phyloP scores from a whole-genome alignment of 306 rosid genomes.

The Pachyrhizus erosus region DNA sequence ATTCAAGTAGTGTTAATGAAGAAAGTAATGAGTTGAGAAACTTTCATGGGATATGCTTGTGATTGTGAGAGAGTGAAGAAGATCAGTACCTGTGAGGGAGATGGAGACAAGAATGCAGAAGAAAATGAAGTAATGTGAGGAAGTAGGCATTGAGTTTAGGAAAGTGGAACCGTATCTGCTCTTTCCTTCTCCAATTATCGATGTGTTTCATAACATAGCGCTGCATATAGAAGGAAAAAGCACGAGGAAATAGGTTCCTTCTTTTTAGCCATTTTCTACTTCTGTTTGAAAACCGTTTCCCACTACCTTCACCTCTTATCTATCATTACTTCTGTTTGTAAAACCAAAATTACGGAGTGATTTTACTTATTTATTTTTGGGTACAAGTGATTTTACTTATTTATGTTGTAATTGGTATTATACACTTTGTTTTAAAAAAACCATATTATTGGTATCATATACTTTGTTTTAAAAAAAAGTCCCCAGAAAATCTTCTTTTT shows the following conservation, averaged over 20 bases:
- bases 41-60: background rate
- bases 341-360: background rate
- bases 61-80: background rate
- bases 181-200: background rate
- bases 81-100: conserved; percentile 45
- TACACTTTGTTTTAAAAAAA: background rate
- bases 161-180: conserved; percentile 20
- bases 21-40: background rate
- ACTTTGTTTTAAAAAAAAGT: too few relatives aligned
- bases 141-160: conserved; percentile 51
- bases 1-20: background rate
- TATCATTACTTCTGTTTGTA: background rate
- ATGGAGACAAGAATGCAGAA: conserved; percentile 47
- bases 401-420: background rate
- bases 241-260: conserved; percentile 32
- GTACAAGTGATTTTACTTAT: too few relatives aligned
- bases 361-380: background rate
- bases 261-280: conserved; percentile 49
- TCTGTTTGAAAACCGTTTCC: conserved; percentile 31
- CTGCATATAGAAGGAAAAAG: background rate
- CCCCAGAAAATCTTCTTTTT: background rate
- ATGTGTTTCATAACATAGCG: background rate
- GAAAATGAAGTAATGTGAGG: conserved; percentile 39
- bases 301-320: background rate
- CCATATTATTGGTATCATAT: background rate